Evolutionary conservation across 2,329 filamentous ascomycete species (phyloP).

Genomic region (Mycosphaerella arachidis): DNA sequence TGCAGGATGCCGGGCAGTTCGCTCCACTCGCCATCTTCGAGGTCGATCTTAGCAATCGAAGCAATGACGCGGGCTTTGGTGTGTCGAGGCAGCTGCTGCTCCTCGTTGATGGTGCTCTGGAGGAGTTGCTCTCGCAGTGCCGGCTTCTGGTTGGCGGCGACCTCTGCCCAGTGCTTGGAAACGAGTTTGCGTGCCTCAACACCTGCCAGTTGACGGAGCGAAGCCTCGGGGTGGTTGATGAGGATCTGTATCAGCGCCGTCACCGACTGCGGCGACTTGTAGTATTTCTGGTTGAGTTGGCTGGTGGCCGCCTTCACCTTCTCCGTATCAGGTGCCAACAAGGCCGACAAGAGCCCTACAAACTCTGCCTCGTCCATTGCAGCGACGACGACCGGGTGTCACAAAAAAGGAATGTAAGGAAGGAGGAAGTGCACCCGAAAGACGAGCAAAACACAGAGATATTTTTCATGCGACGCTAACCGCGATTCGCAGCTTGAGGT

Average conservation of each 20-base stretch:
- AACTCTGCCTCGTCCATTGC: constrained; percentile 78
- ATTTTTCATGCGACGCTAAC: too few species aligned
- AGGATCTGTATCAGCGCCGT: constrained; percentile 83
- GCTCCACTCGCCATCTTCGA: constrained; percentile 79
- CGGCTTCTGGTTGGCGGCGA: constrained; percentile 70
- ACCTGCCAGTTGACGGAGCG: constrained; percentile 82
- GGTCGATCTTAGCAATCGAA: constrained; percentile 77
- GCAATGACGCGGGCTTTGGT: constrained; percentile 84
- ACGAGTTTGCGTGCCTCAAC: constrained; percentile 84
- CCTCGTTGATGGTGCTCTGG: constrained; percentile 76
- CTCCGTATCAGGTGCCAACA: constrained; percentile 83
- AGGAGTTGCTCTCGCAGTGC: constrained; percentile 78
- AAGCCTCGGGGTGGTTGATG: constrained; percentile 66
- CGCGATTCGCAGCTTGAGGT: too few species aligned
- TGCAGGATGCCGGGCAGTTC: constrained; percentile 76
- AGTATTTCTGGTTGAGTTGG: constrained; percentile 89
- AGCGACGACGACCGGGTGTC: background rate
- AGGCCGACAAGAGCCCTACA: constrained; percentile 78
- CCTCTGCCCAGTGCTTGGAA: constrained; percentile 75
- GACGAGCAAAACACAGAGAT: background rate
- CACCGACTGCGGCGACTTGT: constrained; percentile 77
- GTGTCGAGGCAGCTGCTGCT: constrained; percentile 71
- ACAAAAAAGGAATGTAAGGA: constrained; percentile 1
- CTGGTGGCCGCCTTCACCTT: constrained; percentile 74
- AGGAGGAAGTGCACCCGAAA: background rate